Evolutionary conservation across 768 basidiomycete genomes (phyloP).

Genomic region (Tricholoma sp.): DNA sequence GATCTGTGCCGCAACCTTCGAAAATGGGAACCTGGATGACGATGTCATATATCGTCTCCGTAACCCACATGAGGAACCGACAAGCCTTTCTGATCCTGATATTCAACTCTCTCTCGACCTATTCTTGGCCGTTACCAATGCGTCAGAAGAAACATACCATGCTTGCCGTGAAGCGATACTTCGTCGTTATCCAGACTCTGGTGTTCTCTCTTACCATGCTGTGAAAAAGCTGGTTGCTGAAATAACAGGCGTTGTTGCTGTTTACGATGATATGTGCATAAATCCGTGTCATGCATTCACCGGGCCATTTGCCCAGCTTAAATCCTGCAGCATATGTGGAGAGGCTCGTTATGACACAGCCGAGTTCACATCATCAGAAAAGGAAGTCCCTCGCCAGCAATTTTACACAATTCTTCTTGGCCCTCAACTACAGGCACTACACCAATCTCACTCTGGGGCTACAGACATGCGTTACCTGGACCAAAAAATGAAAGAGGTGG

Average conservation of each 20-base stretch:
- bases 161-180: constrained; percentile 9
- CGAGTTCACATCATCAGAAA: neutral
- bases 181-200: constrained; percentile 4
- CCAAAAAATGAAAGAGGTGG: constrained; percentile 13
- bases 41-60: neutral
- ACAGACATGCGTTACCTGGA: constrained; percentile 21
- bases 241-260: constrained; percentile 15
- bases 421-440: constrained; percentile 36
- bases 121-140: constrained; percentile 2
- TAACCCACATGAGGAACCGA: neutral
- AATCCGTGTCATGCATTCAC: constrained; percentile 20
- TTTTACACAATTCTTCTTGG: constrained; percentile 38
- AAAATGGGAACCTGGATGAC: constrained; percentile 5
- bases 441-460: constrained; percentile 18
- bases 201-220: constrained; percentile 7
- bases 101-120: neutral
- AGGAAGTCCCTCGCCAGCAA: constrained; percentile 16
- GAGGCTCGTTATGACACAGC: constrained; percentile 18
- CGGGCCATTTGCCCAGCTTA: constrained; percentile 12
- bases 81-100: neutral
- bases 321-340: constrained; percentile 20
- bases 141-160: constrained; percentile 8
- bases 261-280: constrained; percentile 21
- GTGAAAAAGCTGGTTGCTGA: constrained; percentile 8
- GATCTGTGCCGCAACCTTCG: neutral